Evolutionary conservation across 2,329 filamentous ascomycete genomes (phyloP).

Genomic region (Aciculosporium take): DNA sequence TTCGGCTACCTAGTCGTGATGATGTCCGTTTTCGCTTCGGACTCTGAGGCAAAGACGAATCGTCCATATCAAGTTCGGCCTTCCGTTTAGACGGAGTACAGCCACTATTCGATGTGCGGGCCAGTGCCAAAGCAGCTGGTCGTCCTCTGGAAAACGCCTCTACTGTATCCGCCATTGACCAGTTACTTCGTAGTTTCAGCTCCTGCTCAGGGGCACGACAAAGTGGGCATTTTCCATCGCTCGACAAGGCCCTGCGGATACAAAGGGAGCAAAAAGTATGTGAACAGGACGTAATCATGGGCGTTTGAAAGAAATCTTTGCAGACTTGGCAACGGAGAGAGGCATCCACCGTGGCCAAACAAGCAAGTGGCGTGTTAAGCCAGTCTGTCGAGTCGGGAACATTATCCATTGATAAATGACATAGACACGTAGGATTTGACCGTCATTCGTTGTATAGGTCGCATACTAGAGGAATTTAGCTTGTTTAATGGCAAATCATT

Average conservation of each 20-base stretch:
- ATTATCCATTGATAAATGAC: too few species aligned
- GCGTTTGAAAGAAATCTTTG: constrained; percentile 92
- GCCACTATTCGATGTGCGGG: constrained; percentile 23
- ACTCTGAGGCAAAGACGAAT: constrained; percentile 15
- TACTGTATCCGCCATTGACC: constrained; percentile 72
- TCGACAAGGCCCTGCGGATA: constrained; percentile 71
- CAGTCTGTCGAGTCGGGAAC: constrained; percentile 76
- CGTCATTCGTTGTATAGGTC: neutral
- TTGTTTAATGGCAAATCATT: neutral
- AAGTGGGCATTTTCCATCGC: constrained; percentile 75
- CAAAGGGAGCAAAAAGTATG: constrained; percentile 97
- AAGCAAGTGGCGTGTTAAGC: constrained; percentile 54
- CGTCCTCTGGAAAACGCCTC: constrained; percentile 60
- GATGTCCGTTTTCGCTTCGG: constrained; percentile 40
- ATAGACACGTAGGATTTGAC: too few species aligned
- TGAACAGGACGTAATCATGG: constrained; percentile 86
- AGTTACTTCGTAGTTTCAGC: constrained; percentile 71
- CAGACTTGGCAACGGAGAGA: constrained; percentile 90
- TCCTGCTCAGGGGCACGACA: constrained; percentile 72
- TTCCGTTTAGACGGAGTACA: constrained; percentile 37
- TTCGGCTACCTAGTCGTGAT: constrained; percentile 31
- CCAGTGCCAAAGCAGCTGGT: constrained; percentile 47
- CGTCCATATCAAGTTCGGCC: constrained; percentile 19
- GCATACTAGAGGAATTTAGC: neutral
- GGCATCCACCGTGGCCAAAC: constrained; percentile 60